Conservation (phyloP, 176 grass and related monocot genomes). For the Bonia amplexicaulis region DNA sequence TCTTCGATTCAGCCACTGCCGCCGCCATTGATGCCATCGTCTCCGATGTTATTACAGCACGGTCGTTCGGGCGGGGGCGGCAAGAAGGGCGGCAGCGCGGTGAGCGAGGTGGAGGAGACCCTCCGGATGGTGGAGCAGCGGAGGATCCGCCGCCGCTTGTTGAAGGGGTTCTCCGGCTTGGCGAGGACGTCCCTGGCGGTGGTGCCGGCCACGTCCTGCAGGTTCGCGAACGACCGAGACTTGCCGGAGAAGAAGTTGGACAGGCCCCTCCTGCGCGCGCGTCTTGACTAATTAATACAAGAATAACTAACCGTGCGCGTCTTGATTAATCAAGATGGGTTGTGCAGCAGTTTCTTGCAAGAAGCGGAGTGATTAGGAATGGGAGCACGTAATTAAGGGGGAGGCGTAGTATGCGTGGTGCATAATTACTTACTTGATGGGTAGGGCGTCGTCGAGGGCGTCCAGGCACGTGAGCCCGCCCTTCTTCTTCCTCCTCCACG, state of each 20-base stretch:
- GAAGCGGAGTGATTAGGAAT: not conserved
- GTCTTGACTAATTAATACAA: not conserved
- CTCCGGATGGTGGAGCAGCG: slow-evolving; percentile 55
- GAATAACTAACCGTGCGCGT: not conserved
- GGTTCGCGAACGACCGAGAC: slow-evolving; percentile 91
- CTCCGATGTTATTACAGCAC: not conserved
- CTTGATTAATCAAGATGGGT: not conserved
- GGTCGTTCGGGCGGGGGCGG: slow-evolving; percentile 20
- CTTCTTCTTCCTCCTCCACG: not conserved
- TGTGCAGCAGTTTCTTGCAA: not conserved
- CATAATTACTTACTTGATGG: slow-evolving; percentile 42
- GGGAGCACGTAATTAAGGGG: not conserved
- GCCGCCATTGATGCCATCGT: not conserved
- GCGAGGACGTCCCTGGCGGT: slow-evolving; percentile 53
- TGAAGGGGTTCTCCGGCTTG: slow-evolving; percentile 96
- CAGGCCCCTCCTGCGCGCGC: slow-evolving; percentile 58
- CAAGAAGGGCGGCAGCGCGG: slow-evolving; percentile 53
- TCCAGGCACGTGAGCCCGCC: slow-evolving; percentile 43
- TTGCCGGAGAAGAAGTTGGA: slow-evolving; percentile 96
- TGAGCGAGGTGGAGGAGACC: slow-evolving; percentile 50
- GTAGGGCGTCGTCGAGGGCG: slow-evolving; percentile 69
- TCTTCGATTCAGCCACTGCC: not conserved
- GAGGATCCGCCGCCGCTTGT: slow-evolving; percentile 80
- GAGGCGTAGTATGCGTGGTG: not conserved
- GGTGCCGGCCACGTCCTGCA: slow-evolving; percentile 47